phyloP scores from a whole-genome alignment of 1,284 basidiomycete genomes.

The Wallemia mellicola region DNA sequence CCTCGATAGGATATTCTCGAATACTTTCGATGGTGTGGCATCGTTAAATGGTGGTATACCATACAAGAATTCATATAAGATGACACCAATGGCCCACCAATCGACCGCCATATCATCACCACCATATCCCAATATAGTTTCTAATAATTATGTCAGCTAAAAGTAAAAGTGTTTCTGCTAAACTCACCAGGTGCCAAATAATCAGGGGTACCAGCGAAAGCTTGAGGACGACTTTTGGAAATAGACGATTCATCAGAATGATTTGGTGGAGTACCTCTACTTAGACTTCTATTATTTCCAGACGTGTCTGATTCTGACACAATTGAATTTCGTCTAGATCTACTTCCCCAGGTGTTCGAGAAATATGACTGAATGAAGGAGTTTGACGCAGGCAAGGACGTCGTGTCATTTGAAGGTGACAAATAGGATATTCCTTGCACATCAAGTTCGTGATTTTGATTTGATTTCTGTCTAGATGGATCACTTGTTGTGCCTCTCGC shows the following conservation, averaged over 20 bases:
- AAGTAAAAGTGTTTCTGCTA: constrained; percentile 1
- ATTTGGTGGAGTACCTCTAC: constrained; percentile 35
- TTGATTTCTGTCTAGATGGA: constrained; percentile 21
- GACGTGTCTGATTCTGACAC: constrained; percentile 33
- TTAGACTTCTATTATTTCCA: constrained; percentile 56
- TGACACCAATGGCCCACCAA: constrained; percentile 98
- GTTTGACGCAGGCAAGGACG: neutral
- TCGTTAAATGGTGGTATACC: constrained; percentile 94
- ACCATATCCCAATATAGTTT: constrained; percentile 51
- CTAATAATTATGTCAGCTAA: constrained; percentile 15
- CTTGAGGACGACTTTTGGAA: neutral
- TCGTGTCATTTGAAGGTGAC: neutral
- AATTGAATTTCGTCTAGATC: constrained; percentile 9
- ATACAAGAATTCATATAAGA: constrained; percentile 93
- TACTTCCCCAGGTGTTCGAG: constrained; percentile 19
- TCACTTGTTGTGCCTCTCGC: constrained; percentile 34
- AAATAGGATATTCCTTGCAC: constrained; percentile 4
- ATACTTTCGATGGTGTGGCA: constrained; percentile 83
- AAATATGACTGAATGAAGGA: constrained; percentile 35
- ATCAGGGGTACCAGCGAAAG: constrained; percentile 47
- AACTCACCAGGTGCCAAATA: constrained; percentile 75
- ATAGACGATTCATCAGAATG: constrained; percentile 2
- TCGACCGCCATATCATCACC: constrained; percentile 88
- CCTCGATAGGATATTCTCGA: constrained; percentile 93
- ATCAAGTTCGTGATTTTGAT: constrained; percentile 16